Base-by-base conservation (phyloP, 2,329 filamentous ascomycete species). In the Tolypocladium album region DNA sequence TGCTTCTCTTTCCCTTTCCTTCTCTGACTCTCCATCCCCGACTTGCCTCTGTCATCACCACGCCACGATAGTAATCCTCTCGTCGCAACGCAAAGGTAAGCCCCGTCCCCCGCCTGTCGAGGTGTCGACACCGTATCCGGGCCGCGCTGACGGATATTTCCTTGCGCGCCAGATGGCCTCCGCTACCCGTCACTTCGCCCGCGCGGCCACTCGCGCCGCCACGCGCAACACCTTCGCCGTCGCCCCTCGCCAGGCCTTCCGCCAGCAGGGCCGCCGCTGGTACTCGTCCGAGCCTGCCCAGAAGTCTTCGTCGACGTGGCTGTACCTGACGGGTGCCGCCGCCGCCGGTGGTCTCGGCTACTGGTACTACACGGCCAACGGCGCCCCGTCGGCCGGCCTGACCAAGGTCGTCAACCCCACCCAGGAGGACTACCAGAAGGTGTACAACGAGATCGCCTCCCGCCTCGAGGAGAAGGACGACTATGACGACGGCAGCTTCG, bases 401-500 rank as follows among this genome's bases (percentile, higher is more conserved):
- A 66, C 79, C 72, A 83, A 83, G 71, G 72, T 84, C 67, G 88
- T 93, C 78, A 83, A 79, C 58, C 90, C 92, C 62, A 88, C 84
- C 70, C 85, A 88, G 76, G 87, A 88, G 68, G 92, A 99, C 77
- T 97, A 96, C 81, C 92, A 97, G 81, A 88, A 90, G 76, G 90
- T 97, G 59, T 97, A 97, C 80, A 84, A 97, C 74, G 88, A 87
- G 71, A 86, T 97, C 68, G 92, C 93, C 59, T 77, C 80, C 70
- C 82, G 82, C 62, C 80, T 97, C 59, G 88, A 94, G 75, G 90
- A 97, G 78, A 86, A 96, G 72, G 90, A 94, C 68, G 88, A 97
- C 66, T 97, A 97, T 74, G 93, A 97, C 70, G 93, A 99, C 74
- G 93, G 94, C 67, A 94, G 89, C 79, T 97, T 95, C 73, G 93